Conservation (phyloP, 2,329 filamentous ascomycete species). For the Ascochyta pisi region DNA sequence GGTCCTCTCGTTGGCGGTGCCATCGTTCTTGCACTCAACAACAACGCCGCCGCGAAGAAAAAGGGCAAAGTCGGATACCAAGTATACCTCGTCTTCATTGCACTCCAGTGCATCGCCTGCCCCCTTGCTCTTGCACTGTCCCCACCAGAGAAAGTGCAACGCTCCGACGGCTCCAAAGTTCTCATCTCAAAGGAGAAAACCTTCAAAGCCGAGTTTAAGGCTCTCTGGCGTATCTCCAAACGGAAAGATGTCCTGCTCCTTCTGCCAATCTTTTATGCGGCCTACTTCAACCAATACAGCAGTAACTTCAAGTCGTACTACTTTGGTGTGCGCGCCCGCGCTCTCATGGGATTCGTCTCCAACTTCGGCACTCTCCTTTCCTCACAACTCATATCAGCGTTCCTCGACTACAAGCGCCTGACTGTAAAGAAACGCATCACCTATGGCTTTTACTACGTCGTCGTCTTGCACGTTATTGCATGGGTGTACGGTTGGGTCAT, state of each 20-base stretch:
- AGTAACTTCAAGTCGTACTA: conserved; percentile 61
- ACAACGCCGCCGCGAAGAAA: conserved; percentile 35
- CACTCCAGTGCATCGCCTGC: conserved; percentile 48
- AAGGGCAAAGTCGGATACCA: conserved; percentile 46
- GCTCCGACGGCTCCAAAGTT: conserved; percentile 51
- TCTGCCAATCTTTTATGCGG: conserved; percentile 54
- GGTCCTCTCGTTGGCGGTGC: conserved; percentile 58
- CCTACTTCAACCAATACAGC: conserved; percentile 55
- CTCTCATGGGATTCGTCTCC: conserved; percentile 56
- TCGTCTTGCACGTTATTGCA: conserved; percentile 54
- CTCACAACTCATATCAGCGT: conserved; percentile 54
- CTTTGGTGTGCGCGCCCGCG: conserved; percentile 56
- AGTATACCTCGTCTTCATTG: conserved; percentile 55
- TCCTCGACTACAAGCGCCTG: conserved; percentile 54
- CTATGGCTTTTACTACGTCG: conserved; percentile 56
- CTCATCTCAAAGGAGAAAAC: conserved; percentile 48
- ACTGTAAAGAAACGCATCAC: conserved; percentile 53
- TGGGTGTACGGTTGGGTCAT: conserved; percentile 63
- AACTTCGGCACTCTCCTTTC: conserved; percentile 54
- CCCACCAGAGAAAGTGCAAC: conserved; percentile 53
- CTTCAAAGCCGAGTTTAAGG: conserved; percentile 50
- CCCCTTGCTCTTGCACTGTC: conserved; percentile 52
- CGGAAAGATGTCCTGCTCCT: conserved; percentile 49
- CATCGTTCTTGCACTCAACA: conserved; percentile 56
- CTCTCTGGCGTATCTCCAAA: conserved; percentile 43